Evolutionary conservation across 345 rosid genomes (phyloP).

Genomic region (Pugionium cornutum): DNA sequence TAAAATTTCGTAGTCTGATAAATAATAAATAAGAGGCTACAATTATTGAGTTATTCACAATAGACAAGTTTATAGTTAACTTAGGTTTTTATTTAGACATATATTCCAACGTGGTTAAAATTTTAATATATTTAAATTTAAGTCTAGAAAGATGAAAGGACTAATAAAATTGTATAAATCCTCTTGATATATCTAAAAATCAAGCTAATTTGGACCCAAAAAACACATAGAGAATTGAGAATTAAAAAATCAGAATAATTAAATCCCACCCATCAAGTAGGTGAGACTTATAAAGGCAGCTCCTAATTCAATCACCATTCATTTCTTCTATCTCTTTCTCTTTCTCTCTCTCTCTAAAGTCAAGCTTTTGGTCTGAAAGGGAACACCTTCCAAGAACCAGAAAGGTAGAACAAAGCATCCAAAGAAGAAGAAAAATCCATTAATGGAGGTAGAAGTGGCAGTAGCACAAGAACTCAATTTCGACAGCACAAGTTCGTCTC

Average conservation of each 20-base stretch:
- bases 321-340: conserved; percentile 16
- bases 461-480: conserved; percentile 59
- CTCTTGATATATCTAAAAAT: not conserved
- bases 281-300: conserved; percentile 53
- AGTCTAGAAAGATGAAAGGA: not conserved
- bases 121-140: too few relatives aligned
- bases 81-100: too few relatives aligned
- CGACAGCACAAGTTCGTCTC: conserved; percentile 81
- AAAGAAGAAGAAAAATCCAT: conserved; percentile 6
- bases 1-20: too few relatives aligned
- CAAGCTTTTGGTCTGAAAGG: conserved; percentile 24
- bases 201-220: conserved; percentile 14
- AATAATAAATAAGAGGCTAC: too few relatives aligned
- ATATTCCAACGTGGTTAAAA: too few relatives aligned
- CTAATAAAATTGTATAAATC: conserved; percentile 2
- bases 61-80: too few relatives aligned
- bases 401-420: conserved; percentile 30
- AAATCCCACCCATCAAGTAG: conserved; percentile 34
- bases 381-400: conserved; percentile 33
- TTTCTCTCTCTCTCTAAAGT: conserved; percentile 6
- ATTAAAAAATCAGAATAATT: not conserved
- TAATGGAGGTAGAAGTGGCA: conserved; percentile 47
- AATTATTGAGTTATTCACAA: too few relatives aligned
- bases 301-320: conserved; percentile 3
- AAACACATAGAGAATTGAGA: conserved; percentile 10